These are phyloP conservation scores for Plasmodium blacklocki DNA, from an alignment of 169 alveolate genomes.

Conservation along the genomic window DNA sequence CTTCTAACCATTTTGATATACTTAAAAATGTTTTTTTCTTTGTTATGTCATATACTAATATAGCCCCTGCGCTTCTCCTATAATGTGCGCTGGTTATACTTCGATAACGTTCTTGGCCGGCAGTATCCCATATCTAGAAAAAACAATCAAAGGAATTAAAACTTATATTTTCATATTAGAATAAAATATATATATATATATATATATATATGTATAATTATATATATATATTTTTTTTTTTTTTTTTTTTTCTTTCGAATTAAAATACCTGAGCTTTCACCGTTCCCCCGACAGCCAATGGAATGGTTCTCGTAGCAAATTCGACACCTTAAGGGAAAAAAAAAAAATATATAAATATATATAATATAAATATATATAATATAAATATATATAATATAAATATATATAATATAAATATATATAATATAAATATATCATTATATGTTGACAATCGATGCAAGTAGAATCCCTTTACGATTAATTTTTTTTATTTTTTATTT, in stretches of 20 bases:
- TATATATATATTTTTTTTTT: no score
- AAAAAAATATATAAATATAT: not conserved
- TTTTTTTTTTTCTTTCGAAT: not conserved
- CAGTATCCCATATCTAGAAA: constrained; percentile 94
- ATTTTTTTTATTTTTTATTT: constrained; percentile 1
- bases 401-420: not conserved
- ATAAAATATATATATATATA: not conserved
- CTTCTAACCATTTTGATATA: constrained; percentile 96
- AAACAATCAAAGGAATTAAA: not conserved
- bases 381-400: not conserved
- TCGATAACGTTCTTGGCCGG: constrained; percentile 96
- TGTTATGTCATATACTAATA: constrained; percentile 96
- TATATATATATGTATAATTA: not conserved
- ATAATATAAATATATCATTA: not conserved
- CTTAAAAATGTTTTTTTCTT: constrained; percentile 92
- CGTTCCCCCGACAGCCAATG: constrained; percentile 96
- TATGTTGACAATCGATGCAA: no score
- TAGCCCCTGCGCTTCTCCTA: constrained; percentile 97
- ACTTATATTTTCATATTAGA: not conserved
- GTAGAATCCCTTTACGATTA: no score
- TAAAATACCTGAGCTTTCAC: constrained; percentile 94
- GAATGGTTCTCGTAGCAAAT: constrained; percentile 98
- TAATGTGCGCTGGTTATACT: constrained; percentile 96
- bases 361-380: not conserved
- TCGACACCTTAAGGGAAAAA: constrained; percentile 91